Conservation (phyloP, 2,329 filamentous ascomycete genomes). For the Cercospora sojina region DNA sequence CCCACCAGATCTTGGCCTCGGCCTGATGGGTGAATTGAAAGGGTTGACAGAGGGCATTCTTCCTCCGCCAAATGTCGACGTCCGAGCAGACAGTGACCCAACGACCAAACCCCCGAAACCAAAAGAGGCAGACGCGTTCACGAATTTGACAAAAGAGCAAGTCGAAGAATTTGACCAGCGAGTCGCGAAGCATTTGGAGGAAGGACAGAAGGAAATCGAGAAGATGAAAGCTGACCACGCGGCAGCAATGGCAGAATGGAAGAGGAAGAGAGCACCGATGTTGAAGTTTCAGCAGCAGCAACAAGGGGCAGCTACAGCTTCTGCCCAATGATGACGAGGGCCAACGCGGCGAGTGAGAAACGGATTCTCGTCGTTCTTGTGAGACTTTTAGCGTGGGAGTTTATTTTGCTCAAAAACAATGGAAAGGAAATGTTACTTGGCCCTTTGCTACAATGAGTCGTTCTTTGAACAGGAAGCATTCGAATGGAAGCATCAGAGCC, state of each 20-base stretch:
- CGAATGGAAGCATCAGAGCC: neutral
- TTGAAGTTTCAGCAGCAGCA: conserved; percentile 1
- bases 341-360: neutral
- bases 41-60: conserved; percentile 83
- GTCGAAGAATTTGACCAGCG: conserved; percentile 81
- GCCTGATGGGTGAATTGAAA: conserved; percentile 73
- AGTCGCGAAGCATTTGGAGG: conserved; percentile 67
- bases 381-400: neutral
- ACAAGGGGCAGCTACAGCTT: neutral
- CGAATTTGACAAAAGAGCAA: conserved; percentile 71
- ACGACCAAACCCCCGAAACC: conserved; percentile 47
- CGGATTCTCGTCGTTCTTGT: neutral
- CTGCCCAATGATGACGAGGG: neutral
- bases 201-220: conserved; percentile 78
- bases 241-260: conserved; percentile 71
- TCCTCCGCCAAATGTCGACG: conserved; percentile 53
- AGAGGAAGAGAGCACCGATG: conserved; percentile 63
- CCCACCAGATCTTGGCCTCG: conserved; percentile 82
- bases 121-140: conserved; percentile 48
- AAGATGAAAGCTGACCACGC: conserved; percentile 78
- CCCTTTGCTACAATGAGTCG: neutral
- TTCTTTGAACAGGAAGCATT: neutral
- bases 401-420: neutral
- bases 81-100: conserved; percentile 16
- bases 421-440: neutral